Evolutionary conservation across 202 grass and related monocot genomes (phyloP).

Genomic region (Schoenoplectus tabernaemontani): DNA sequence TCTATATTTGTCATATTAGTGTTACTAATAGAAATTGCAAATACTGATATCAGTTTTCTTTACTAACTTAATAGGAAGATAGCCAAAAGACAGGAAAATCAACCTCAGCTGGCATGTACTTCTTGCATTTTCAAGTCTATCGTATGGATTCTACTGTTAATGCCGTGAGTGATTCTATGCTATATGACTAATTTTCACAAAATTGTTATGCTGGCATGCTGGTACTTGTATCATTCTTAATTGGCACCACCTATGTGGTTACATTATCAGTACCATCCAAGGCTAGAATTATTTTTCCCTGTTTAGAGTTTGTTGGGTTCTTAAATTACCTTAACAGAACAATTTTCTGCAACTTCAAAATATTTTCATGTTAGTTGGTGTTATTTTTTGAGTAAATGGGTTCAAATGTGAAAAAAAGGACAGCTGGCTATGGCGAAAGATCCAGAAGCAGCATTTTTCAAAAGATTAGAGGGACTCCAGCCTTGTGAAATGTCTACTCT

Average conservation of each 20-base stretch:
- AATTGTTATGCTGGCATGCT: not conserved
- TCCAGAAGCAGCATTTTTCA: slow-evolving; percentile 96
- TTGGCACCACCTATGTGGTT: too few species aligned
- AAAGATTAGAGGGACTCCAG: slow-evolving; percentile 97
- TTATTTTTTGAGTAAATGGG: slow-evolving; percentile 10
- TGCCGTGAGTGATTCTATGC: slow-evolving; percentile 43
- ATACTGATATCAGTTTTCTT: slow-evolving; percentile 11
- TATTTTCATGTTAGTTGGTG: not conserved
- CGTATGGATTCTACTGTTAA: slow-evolving; percentile 89
- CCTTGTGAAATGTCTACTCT: slow-evolving; percentile 86
- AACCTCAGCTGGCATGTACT: slow-evolving; percentile 94
- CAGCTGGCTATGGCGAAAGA: slow-evolving; percentile 97
- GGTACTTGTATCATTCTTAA: not conserved
- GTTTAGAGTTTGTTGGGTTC: not conserved
- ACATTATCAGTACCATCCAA: not conserved
- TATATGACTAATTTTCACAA: slow-evolving; percentile 4
- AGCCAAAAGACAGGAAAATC: slow-evolving; percentile 85
- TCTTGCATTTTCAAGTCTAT: slow-evolving; percentile 98
- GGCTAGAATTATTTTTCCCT: not conserved
- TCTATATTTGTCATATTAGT: not conserved
- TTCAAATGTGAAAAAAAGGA: slow-evolving; percentile 10
- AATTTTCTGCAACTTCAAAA: not conserved
- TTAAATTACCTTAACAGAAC: not conserved
- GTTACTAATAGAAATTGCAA: not conserved
- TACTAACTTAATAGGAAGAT: slow-evolving; percentile 65